Conservation (phyloP, 2,329 filamentous ascomycete genomes). For the Cordyceps militaris region DNA sequence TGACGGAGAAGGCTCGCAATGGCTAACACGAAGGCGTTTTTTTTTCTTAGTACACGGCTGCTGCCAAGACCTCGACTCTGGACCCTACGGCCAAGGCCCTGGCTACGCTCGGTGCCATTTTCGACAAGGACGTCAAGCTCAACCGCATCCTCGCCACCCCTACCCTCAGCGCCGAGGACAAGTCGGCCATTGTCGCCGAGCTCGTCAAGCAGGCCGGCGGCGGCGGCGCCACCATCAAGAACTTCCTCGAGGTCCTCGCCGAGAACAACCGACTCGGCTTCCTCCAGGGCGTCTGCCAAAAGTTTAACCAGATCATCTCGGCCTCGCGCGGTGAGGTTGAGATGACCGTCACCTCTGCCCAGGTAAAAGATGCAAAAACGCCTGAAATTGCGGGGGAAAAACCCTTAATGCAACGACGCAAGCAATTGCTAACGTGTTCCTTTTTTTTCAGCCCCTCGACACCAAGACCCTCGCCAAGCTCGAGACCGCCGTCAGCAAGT, state of each 20-base stretch:
- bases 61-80: slow-evolving; percentile 78
- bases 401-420: too few relatives aligned
- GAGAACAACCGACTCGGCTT: slow-evolving; percentile 93
- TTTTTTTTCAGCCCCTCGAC: slow-evolving; percentile 90
- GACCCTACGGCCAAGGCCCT: slow-evolving; percentile 81
- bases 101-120: slow-evolving; percentile 58
- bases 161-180: slow-evolving; percentile 71
- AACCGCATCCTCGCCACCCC: slow-evolving; percentile 67
- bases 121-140: slow-evolving; percentile 82
- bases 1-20: background rate
- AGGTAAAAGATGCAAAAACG: slow-evolving; percentile 48
- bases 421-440: slow-evolving; percentile 22
- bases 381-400: background rate
- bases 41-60: slow-evolving; percentile 80
- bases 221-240: slow-evolving; percentile 80
- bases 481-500: slow-evolving; percentile 84
- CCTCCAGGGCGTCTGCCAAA: slow-evolving; percentile 73
- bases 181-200: slow-evolving; percentile 78
- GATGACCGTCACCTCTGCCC: slow-evolving; percentile 81
- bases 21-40: slow-evolving; percentile 23
- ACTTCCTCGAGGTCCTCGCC: slow-evolving; percentile 84
- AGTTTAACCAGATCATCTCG: slow-evolving; percentile 82
- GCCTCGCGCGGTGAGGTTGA: slow-evolving; percentile 90
- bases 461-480: slow-evolving; percentile 77
- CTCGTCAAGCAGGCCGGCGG: slow-evolving; percentile 74